Percentiles rank a stretch among this genome's conserved stretches.
Conservation (phyloP, 1,284 basidiomycete genomes). For the Ustilago loliicola region DNA sequence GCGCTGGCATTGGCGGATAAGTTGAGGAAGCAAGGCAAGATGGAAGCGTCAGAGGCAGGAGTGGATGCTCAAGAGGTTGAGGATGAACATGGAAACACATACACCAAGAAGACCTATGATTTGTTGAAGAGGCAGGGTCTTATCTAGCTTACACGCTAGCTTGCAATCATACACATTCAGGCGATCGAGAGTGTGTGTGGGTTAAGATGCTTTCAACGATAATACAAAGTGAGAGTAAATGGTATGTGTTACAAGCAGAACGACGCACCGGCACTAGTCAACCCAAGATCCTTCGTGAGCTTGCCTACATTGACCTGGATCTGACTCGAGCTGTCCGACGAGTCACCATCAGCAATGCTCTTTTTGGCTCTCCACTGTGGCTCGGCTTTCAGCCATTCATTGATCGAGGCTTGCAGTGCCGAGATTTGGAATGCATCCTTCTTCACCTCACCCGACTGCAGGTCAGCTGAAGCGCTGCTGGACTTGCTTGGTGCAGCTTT, state of each 20-base stretch:
- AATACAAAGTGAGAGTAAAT: neutral
- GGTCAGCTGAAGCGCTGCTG: neutral
- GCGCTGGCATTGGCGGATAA: constrained; percentile 78
- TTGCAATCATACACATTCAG: neutral
- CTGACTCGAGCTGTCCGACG: neutral
- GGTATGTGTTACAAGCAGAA: constrained; percentile 13
- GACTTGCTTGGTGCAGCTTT: constrained; percentile 12
- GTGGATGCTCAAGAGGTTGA: constrained; percentile 68
- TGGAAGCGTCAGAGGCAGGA: constrained; percentile 46
- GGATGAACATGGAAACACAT: constrained; percentile 68
- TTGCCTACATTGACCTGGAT: constrained; percentile 26
- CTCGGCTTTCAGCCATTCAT: constrained; percentile 35
- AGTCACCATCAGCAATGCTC: neutral
- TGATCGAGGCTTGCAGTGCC: constrained; percentile 25
- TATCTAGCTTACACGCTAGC: constrained; percentile 32
- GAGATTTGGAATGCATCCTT: constrained; percentile 8
- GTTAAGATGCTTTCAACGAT: neutral
- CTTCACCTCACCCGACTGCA: neutral
- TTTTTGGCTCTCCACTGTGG: constrained; percentile 14
- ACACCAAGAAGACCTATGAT: constrained; percentile 69
- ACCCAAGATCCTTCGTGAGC: constrained; percentile 34
- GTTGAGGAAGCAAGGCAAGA: constrained; percentile 59
- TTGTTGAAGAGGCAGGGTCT: constrained; percentile 69
- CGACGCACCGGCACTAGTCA: constrained; percentile 7
- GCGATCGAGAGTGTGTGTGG: neutral